Base-by-base conservation (phyloP, 2,329 filamentous ascomycete genomes). In the Aureobasidium lini region DNA sequence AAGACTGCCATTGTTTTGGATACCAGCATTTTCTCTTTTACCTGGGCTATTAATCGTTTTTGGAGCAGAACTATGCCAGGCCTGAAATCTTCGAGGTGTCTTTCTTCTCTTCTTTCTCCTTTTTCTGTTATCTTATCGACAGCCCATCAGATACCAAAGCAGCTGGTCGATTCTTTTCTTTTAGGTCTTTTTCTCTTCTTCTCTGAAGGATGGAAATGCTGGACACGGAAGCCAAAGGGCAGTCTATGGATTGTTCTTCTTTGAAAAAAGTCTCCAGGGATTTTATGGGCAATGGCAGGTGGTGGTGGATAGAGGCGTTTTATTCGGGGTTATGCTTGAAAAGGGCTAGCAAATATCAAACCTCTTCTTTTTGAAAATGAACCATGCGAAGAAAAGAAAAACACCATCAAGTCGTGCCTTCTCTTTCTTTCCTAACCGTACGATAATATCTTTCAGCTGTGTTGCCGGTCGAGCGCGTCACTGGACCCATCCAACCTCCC, bases 111-210 rank as follows among this genome's bases (percentile, higher is more conserved):
- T 29, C 8, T 15, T 39, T 10, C 40, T 49, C 42, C 23, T 40
- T 50, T 18, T 28, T 28, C 50, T 28, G 29, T 59, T 46, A 50
- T 31, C 46, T 32, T 6, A 23, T 44, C 29, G 42, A 57, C 50
- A 54, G 50, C 50, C 37, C n/a, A 42, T 34, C 49, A 11, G 50
- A 54, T 43, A 54, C 39, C 50, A 54, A 40, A 29, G 11, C 50
- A 42, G 50, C 50, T 42, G 50, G 18, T 42, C 50, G 50, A 54
- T 13, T 29, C 36, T 53, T 42, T 54, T 23, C 32, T 42, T 40
- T 29, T 54, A 23, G 23, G 23, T 42, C 29, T 40, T 54, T 36
- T 15, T 29, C 6, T 8, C 23, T 49, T 37, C 37, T 31, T 49
- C 16, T 36, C 18, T 52, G 16, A 36, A 31, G 49, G 28, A 40